Evolutionary conservation across 441 rosid genomes (phyloP).

Genomic region (Croton laevigatus): DNA sequence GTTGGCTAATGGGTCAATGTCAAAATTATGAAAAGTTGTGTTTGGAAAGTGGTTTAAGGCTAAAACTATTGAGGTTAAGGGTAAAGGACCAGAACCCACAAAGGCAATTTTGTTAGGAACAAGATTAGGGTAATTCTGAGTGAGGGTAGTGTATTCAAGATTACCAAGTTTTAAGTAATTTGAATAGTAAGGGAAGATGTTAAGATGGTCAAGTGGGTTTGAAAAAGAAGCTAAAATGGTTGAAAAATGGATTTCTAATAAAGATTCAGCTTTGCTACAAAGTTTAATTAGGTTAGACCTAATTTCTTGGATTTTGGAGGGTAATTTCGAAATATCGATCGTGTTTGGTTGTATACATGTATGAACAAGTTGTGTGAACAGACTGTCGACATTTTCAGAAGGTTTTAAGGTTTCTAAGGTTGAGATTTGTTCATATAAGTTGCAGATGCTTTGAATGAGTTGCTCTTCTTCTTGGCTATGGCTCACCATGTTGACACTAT

Average conservation of each 20-base stretch:
- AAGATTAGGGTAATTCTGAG: conserved; percentile 33
- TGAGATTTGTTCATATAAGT: conserved; percentile 61
- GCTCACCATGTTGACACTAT: conserved; percentile 86
- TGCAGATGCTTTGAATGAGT: conserved; percentile 49
- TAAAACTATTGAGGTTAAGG: conserved; percentile 73
- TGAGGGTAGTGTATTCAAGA: conserved; percentile 61
- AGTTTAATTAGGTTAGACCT: conserved; percentile 68
- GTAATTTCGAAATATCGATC: conserved; percentile 62
- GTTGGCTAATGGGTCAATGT: conserved; percentile 63
- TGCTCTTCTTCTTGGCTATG: conserved; percentile 49
- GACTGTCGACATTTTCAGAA: conserved; percentile 68
- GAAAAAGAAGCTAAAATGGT: conserved; percentile 53
- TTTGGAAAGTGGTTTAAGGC: conserved; percentile 57
- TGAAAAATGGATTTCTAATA: conserved; percentile 65
- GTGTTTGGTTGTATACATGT: conserved; percentile 72
- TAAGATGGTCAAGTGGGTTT: conserved; percentile 66
- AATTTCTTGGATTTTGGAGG: conserved; percentile 47
- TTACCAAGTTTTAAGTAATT: conserved; percentile 75
- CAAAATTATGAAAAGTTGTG: conserved; percentile 72
- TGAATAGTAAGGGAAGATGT: conserved; percentile 66
- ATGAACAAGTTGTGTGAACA: conserved; percentile 72
- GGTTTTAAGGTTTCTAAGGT: conserved; percentile 66
- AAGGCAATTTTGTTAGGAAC: conserved; percentile 64
- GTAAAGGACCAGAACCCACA: conserved; percentile 89
- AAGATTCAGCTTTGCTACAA: conserved; percentile 76